Conservation (phyloP, 169 alveolate genomes). For the Plasmodium ovale region DNA sequence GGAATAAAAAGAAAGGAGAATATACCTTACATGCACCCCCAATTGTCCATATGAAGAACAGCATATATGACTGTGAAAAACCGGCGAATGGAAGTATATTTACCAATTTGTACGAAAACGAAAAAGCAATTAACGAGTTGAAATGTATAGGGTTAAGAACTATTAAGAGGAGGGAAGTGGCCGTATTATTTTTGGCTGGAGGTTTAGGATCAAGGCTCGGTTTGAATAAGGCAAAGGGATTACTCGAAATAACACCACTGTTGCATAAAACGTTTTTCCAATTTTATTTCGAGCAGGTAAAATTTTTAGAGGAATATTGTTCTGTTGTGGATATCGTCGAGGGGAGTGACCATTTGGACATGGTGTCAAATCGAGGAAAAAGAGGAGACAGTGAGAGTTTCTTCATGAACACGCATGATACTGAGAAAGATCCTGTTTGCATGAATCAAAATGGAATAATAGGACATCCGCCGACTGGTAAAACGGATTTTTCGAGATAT, state of each 20-base stretch:
- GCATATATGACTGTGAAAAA: constrained; percentile 36
- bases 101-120: constrained; percentile 36
- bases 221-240: constrained; percentile 73
- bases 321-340: constrained; percentile 13
- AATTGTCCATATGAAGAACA: constrained; percentile 16
- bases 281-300: constrained; percentile 78
- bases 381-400: neutral
- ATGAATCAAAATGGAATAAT: neutral
- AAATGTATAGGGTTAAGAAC: constrained; percentile 39
- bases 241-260: constrained; percentile 79
- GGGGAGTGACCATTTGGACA: no score
- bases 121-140: constrained; percentile 33
- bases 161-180: constrained; percentile 73
- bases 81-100: constrained; percentile 53
- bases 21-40: constrained; percentile 27
- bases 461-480: no score
- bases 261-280: constrained; percentile 81
- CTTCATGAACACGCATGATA: neutral
- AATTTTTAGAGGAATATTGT: constrained; percentile 44
- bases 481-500: no score
- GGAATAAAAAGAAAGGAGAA: neutral
- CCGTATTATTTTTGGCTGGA: constrained; percentile 84
- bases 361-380: no score
- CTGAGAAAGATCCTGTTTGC: neutral
- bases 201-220: constrained; percentile 83